phyloP scores from a whole-genome alignment of 768 basidiomycete species.

The Termitomyces sp. region DNA sequence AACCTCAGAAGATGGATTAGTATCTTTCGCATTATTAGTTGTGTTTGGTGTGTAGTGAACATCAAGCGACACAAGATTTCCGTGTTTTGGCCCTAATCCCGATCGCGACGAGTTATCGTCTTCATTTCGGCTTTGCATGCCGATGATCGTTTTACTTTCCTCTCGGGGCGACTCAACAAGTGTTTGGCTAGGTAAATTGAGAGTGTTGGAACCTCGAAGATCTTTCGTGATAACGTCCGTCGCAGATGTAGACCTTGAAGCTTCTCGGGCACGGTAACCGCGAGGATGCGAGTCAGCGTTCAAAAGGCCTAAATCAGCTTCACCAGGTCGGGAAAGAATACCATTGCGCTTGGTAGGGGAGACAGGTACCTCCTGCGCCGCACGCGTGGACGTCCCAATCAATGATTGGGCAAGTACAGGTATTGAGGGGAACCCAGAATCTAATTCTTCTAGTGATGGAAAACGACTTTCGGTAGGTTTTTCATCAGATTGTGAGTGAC shows the following conservation, averaged over 20 bases:
- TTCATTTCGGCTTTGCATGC: background rate
- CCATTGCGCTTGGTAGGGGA: constrained; percentile 8
- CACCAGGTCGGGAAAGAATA: background rate
- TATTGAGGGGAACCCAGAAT: constrained; percentile 41
- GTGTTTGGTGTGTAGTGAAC: constrained; percentile 9
- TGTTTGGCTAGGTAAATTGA: background rate
- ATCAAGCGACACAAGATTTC: constrained; percentile 41
- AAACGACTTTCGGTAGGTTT: constrained; percentile 67
- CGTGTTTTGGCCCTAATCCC: constrained; percentile 43
- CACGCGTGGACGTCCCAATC: background rate
- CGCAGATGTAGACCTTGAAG: constrained; percentile 50
- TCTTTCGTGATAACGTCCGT: constrained; percentile 51
- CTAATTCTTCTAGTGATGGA: constrained; percentile 83
- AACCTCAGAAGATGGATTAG: background rate
- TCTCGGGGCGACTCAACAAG: background rate
- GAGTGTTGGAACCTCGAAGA: constrained; percentile 7
- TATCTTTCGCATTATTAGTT: background rate
- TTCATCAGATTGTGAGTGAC: constrained; percentile 32
- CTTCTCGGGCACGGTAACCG: constrained; percentile 24
- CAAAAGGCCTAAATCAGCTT: constrained; percentile 9
- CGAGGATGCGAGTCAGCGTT: constrained; percentile 19
- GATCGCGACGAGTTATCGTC: constrained; percentile 25
- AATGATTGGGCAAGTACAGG: constrained; percentile 12
- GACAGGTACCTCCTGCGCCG: constrained; percentile 9
- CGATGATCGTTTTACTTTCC: constrained; percentile 1